Evolutionary conservation across 768 basidiomycete genomes (phyloP).

Genomic region (Kwoniella sp.): DNA sequence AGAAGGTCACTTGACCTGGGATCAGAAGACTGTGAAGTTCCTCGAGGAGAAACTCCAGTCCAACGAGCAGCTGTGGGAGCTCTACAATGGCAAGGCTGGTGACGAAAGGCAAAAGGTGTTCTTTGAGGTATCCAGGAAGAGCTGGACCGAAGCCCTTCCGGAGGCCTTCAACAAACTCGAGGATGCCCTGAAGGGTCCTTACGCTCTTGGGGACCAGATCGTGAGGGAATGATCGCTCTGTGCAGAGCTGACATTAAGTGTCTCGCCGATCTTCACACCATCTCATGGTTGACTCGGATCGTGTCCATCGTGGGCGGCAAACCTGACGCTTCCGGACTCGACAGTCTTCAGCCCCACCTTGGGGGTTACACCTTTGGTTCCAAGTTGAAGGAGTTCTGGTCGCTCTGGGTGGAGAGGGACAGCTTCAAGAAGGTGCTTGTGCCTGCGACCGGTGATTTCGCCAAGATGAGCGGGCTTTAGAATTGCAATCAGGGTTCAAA

Average conservation of each 20-base stretch:
- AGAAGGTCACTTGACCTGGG: constrained; percentile 23
- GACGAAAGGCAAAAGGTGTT: constrained; percentile 41
- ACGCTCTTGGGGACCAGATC: constrained; percentile 65
- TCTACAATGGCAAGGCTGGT: constrained; percentile 42
- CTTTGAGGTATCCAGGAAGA: constrained; percentile 44
- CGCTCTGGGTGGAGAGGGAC: constrained; percentile 59
- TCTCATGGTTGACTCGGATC: constrained; percentile 67
- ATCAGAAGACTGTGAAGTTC: constrained; percentile 44
- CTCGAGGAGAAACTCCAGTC: constrained; percentile 44
- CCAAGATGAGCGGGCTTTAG: constrained; percentile 2
- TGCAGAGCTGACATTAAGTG: constrained; percentile 50
- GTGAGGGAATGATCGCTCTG: constrained; percentile 30
- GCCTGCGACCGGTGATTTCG: constrained; percentile 8
- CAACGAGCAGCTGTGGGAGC: constrained; percentile 41
- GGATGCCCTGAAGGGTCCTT: constrained; percentile 43
- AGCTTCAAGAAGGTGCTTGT: constrained; percentile 68
- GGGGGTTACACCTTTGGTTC: constrained; percentile 52
- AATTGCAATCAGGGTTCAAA: not conserved
- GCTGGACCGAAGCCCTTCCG: constrained; percentile 47
- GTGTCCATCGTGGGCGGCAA: constrained; percentile 60
- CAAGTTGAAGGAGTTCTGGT: constrained; percentile 71
- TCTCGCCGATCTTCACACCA: constrained; percentile 73
- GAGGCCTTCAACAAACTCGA: constrained; percentile 46
- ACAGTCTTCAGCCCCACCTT: constrained; percentile 55
- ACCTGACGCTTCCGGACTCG: constrained; percentile 35